A percentile compares a stretch with the other conserved stretches of the same genome.
Evolutionary conservation across 257 asterid species (phyloP).

Genomic region (Cordia subcordata): DNA sequence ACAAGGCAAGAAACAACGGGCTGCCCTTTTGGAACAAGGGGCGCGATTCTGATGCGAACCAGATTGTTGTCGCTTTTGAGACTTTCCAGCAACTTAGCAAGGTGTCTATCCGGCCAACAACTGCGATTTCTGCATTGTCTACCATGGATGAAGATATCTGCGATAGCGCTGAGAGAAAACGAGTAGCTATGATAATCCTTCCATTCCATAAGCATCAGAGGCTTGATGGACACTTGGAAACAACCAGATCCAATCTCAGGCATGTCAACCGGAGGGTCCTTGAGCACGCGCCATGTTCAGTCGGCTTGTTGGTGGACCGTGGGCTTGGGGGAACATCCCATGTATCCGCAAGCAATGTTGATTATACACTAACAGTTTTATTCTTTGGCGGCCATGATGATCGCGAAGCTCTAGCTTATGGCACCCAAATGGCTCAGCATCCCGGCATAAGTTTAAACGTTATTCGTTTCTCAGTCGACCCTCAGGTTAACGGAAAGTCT

Average conservation of each 20-base stretch:
- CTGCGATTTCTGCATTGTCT: slow-evolving; percentile 41
- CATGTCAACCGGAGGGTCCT: slow-evolving; percentile 36
- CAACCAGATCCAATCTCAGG: slow-evolving; percentile 33
- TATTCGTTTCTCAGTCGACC: slow-evolving; percentile 33
- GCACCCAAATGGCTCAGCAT: slow-evolving; percentile 54
- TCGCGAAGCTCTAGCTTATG: slow-evolving; percentile 51
- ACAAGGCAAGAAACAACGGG: slow-evolving; percentile 52
- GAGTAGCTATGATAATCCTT: slow-evolving; percentile 30
- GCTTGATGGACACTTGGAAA: slow-evolving; percentile 44
- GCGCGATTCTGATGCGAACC: slow-evolving; percentile 18
- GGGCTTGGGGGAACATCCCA: slow-evolving; percentile 51
- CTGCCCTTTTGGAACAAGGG: slow-evolving; percentile 45
- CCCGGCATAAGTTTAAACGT: slow-evolving; percentile 38
- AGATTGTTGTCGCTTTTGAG: slow-evolving; percentile 48
- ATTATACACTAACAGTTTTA: slow-evolving; percentile 26
- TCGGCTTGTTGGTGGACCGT: slow-evolving; percentile 43
- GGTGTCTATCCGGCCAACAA: slow-evolving; percentile 46
- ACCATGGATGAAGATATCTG: slow-evolving; percentile 55
- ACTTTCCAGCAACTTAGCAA: slow-evolving; percentile 42
- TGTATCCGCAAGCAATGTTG: slow-evolving; percentile 47
- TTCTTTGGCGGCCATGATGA: slow-evolving; percentile 64
- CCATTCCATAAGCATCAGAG: slow-evolving; percentile 55
- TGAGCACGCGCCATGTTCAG: slow-evolving; percentile 41
- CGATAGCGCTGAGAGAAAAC: slow-evolving; percentile 28
- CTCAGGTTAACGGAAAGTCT: slow-evolving; percentile 17